Evolutionary conservation across 371 early-diverging fungal genomes (phyloP).

Genomic region (Apophysomyces variabilis): DNA sequence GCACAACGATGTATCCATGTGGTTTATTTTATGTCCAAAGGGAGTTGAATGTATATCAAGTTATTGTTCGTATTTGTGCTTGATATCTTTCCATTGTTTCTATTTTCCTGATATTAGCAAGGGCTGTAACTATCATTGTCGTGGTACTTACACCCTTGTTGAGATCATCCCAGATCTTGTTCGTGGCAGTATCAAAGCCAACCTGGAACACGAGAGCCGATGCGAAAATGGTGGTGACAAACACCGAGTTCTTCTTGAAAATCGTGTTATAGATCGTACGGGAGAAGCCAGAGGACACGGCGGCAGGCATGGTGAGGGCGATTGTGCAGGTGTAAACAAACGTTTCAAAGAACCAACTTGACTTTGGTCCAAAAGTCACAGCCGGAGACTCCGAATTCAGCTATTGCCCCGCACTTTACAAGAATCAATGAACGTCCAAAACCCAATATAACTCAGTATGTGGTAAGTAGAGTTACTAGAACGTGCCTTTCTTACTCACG

Average conservation of each 20-base stretch:
- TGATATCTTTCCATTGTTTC: constrained; percentile 81
- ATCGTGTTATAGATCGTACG: constrained; percentile 68
- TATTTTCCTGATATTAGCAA: constrained; percentile 16
- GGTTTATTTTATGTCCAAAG: background rate
- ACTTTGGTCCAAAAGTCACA: too few species aligned
- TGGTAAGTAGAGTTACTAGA: too few species aligned
- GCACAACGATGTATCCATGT: background rate
- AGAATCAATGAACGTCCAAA: too few species aligned
- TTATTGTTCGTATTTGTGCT: constrained; percentile 65
- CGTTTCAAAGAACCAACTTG: too few species aligned
- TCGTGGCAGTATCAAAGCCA: constrained; percentile 70
- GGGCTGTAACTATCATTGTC: background rate
- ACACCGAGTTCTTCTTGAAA: constrained; percentile 78
- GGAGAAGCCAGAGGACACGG: constrained; percentile 44
- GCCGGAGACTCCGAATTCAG: too few species aligned
- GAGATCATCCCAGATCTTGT: constrained; percentile 74
- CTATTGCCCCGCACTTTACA: too few species aligned
- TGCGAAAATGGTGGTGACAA: constrained; percentile 73
- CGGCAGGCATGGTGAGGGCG: constrained; percentile 41
- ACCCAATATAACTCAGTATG: too few species aligned
- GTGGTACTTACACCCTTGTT: constrained; percentile 84
- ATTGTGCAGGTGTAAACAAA: constrained; percentile 1
- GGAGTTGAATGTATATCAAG: constrained; percentile 6
- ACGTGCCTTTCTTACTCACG: too few species aligned
- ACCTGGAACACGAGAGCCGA: constrained; percentile 82